Percentiles rank a stretch among this genome's conserved stretches.
These are phyloP conservation scores for Penicillium sp. DNA, from an alignment of 2,329 filamentous ascomycete genomes.

Conservation along the genomic window DNA sequence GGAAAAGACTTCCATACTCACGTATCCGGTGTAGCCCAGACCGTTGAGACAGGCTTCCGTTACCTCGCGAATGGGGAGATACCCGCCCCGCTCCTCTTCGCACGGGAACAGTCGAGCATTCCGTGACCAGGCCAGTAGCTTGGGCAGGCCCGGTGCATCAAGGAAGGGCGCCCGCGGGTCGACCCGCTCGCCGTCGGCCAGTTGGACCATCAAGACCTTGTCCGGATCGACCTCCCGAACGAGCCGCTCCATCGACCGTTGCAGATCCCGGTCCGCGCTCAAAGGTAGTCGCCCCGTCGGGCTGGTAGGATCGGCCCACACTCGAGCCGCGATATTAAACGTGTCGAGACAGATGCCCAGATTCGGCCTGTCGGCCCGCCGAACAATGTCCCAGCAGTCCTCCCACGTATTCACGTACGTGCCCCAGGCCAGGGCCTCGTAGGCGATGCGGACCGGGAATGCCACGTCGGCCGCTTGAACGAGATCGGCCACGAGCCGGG, in stretches of 20 bases:
- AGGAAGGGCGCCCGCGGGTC: conserved; percentile 53
- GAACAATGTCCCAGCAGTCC: conserved; percentile 65
- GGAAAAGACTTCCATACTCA: conserved; percentile 70
- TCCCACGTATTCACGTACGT: conserved; percentile 71
- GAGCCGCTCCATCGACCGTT: conserved; percentile 55
- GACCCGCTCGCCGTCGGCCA: conserved; percentile 70
- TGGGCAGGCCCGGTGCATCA: conserved; percentile 56
- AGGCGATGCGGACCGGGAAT: conserved; percentile 51
- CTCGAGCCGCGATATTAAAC: conserved; percentile 70
- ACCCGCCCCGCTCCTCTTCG: conserved; percentile 59
- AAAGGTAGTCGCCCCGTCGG: conserved; percentile 47
- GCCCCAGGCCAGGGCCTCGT: conserved; percentile 71
- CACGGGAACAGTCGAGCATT: conserved; percentile 71
- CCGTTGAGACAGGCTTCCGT: conserved; percentile 58
- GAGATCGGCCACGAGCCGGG: conserved; percentile 18
- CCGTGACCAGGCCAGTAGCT: conserved; percentile 72
- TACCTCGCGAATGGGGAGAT: conserved; percentile 64
- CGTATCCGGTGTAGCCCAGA: conserved; percentile 65
- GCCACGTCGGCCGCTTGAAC: conserved; percentile 21
- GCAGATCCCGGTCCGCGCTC: conserved; percentile 56
- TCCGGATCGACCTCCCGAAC: conserved; percentile 55
- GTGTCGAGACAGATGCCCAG: conserved; percentile 75
- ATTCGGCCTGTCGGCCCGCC: conserved; percentile 63
- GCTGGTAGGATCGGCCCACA: conserved; percentile 66
- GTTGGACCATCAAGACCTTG: conserved; percentile 71